phyloP scores from a whole-genome alignment of 2,329 filamentous ascomycete species.

The Phialophora macrospora region DNA sequence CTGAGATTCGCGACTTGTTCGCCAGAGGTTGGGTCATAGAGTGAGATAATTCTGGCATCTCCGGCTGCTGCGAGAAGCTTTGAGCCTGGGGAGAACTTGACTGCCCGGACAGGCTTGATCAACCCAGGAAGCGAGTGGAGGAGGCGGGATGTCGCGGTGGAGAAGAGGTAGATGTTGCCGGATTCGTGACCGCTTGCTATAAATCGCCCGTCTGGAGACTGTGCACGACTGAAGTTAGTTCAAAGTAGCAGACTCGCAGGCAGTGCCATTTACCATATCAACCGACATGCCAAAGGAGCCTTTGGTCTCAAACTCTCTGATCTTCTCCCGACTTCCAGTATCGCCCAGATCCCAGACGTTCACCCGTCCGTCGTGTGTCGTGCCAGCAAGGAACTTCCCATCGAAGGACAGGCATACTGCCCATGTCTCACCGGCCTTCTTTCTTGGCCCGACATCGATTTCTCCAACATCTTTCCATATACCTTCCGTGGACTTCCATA shows the following conservation, averaged over 20 bases:
- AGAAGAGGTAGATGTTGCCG: constrained; percentile 91
- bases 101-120: constrained; percentile 80
- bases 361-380: constrained; percentile 83
- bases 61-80: constrained; percentile 87
- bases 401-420: constrained; percentile 83
- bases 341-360: constrained; percentile 78
- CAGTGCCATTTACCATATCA: constrained; percentile 64
- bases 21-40: constrained; percentile 90
- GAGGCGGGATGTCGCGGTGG: constrained; percentile 79
- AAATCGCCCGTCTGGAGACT: constrained; percentile 73
- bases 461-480: constrained; percentile 59
- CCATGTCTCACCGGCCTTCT: constrained; percentile 77
- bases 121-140: constrained; percentile 83
- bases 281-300: constrained; percentile 90
- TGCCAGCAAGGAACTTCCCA: constrained; percentile 82
- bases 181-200: constrained; percentile 93
- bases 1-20: constrained; percentile 87
- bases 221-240: not conserved
- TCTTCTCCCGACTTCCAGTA: constrained; percentile 59
- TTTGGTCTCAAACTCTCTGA: constrained; percentile 86
- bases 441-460: constrained; percentile 42
- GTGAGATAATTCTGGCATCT: constrained; percentile 82
- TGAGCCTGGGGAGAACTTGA: constrained; percentile 85
- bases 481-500: constrained; percentile 71
- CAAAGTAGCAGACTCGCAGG: not conserved